Evolutionary conservation across 2,329 filamentous ascomycete genomes (phyloP).

Genomic region (Xylariaceae sp.): DNA sequence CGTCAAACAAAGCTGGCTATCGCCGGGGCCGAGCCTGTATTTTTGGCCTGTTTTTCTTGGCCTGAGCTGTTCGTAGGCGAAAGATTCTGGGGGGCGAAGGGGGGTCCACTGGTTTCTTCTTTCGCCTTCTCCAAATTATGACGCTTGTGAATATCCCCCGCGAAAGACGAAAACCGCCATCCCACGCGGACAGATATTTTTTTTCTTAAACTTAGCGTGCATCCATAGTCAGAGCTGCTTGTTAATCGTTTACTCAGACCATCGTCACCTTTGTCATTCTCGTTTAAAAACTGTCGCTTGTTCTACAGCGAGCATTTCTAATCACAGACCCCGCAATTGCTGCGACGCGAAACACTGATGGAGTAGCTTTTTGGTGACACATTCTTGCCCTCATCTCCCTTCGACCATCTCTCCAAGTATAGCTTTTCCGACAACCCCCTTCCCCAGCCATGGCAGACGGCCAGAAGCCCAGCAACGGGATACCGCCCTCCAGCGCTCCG

Average conservation of each 20-base stretch:
- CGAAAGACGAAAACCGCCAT: slow-evolving; percentile 9
- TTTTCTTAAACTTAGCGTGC: background rate
- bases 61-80: background rate
- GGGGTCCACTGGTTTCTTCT: slow-evolving; percentile 1
- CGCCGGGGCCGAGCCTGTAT: slow-evolving; percentile 10
- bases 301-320: background rate
- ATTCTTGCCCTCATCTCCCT: background rate
- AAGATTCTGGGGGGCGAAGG: slow-evolving; percentile 19
- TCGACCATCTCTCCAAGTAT: background rate
- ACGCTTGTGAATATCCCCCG: slow-evolving; percentile 17
- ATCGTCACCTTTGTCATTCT: too few relatives aligned
- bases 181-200: background rate
- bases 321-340: too few relatives aligned
- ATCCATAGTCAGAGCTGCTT: too few relatives aligned
- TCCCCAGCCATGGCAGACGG: slow-evolving; percentile 33
- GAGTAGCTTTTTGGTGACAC: too few relatives aligned
- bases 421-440: background rate
- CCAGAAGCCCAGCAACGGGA: slow-evolving; percentile 26
- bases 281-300: too few relatives aligned
- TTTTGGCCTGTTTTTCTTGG: background rate
- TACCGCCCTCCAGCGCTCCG: slow-evolving; percentile 19
- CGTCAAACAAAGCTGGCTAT: too few relatives aligned
- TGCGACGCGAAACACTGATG: too few relatives aligned
- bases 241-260: too few relatives aligned
- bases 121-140: slow-evolving; percentile 15